Evolutionary conservation across 768 basidiomycete genomes (phyloP), one percentile per base, ranked within the genome.

Genomic region (Lactarius vividus): DNA sequence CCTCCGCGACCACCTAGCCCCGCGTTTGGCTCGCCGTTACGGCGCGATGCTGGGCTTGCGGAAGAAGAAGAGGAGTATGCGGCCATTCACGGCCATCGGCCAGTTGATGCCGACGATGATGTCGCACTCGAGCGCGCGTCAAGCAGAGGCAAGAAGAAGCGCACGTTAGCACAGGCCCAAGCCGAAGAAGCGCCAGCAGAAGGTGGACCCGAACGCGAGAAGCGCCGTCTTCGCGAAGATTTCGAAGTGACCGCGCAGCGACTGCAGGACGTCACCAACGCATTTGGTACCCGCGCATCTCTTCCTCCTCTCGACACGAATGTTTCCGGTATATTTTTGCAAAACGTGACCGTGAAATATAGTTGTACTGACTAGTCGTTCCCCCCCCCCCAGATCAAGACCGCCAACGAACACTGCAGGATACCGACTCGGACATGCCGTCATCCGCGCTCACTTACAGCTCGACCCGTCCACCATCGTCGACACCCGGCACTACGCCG

Each of bases 241-340:
- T 77, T 77, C 64, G 77, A 77, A 74, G 68, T 76, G 73, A 44
- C 65, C 4, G 76, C 73, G 57, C 77, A 77, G 35, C 85, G 81
- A 75, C 76, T 87, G 64, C 87, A 85, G 77, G 87, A 88, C 72
- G 82, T 88, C 68, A 88, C 86, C 31, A 88, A 85, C 73, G 82
- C 85, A 7, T 81, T 83, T 23, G 75, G 77, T 66, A 73, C 74
- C 44, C 80, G 77, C 60, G 60, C 71, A 26, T 70, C 66, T 15
- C 76, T 80, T 63, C 76, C 76, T 2, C 75, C 72, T 18, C 69
- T 80, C 40, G 79, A 82, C 59, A 80, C 73, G 71, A 63, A 69
- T 23, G 28, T 70, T 18, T 74, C 76, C 63, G 78, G 80, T 82
- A 63, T 61, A 33, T 16, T 31, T 33, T 33, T 9, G 33, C 33